Conservation (phyloP, 805 yeast genomes). For the Candida ponderosae region DNA sequence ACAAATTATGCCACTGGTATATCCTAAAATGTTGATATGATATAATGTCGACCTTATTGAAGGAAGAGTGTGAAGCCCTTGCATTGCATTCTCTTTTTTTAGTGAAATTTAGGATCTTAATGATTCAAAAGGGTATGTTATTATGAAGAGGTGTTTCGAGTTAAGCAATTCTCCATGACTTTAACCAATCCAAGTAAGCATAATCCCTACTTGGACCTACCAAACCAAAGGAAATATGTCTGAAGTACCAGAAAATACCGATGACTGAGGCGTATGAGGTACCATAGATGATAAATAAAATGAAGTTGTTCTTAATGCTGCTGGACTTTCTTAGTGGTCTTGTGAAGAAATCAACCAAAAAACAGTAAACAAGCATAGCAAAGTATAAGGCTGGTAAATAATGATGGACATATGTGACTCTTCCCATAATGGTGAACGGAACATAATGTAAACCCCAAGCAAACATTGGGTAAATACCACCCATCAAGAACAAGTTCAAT, state of each 20-base stretch:
- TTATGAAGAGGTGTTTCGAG: neutral
- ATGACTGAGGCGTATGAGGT: constrained; percentile 34
- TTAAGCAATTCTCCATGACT: constrained; percentile 35
- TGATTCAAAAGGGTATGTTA: no score
- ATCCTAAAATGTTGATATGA: no score
- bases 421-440: constrained; percentile 75
- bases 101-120: no score
- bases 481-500: constrained; percentile 50
- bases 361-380: constrained; percentile 52
- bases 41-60: no score
- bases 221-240: constrained; percentile 66
- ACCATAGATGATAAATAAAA: constrained; percentile 28
- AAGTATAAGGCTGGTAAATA: constrained; percentile 79
- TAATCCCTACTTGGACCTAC: constrained; percentile 33
- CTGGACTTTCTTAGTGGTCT: constrained; percentile 14
- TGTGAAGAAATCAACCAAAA: constrained; percentile 38
- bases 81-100: no score
- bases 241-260: constrained; percentile 50
- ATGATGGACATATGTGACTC: constrained; percentile 84
- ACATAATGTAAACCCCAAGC: constrained; percentile 76
- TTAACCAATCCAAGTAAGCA: constrained; percentile 39
- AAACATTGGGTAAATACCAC: constrained; percentile 70
- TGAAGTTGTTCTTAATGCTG: constrained; percentile 16
- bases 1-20: no score
- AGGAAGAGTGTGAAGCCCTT: no score